A percentile compares a stretch with the other conserved stretches of the same genome.
Conservation (phyloP, 2,329 filamentous ascomycete species). For the Aspergillus quadricinctus region DNA sequence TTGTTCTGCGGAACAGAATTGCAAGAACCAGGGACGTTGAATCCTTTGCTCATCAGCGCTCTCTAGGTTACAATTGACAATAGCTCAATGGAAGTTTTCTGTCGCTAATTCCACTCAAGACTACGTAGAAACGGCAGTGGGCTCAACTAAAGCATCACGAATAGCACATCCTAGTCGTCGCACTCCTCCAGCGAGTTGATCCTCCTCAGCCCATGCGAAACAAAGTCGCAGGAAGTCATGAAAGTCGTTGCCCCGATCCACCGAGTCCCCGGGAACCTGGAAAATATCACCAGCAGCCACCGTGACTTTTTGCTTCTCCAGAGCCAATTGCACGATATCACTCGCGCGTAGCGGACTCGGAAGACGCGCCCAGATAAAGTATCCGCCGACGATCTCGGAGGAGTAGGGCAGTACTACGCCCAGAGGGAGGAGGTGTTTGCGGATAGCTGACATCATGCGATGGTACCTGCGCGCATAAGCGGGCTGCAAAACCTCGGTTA, state of each 20-base stretch:
- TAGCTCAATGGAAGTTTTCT: too few species aligned
- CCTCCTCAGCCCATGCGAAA: constrained; percentile 68
- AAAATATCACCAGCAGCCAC: constrained; percentile 68
- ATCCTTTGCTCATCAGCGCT: too few species aligned
- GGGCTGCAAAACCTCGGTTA: constrained; percentile 51
- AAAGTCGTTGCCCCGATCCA: constrained; percentile 51
- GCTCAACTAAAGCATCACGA: constrained; percentile 1
- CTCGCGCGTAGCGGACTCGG: constrained; percentile 51
- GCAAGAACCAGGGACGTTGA: too few species aligned
- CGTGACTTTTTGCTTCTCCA: constrained; percentile 60
- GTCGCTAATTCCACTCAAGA: not conserved
- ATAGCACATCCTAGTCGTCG: constrained; percentile 51
- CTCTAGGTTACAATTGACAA: too few species aligned
- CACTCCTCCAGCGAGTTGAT: constrained; percentile 63
- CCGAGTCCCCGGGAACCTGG: constrained; percentile 56
- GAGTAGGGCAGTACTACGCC: constrained; percentile 46
- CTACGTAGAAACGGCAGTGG: not conserved
- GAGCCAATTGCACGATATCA: constrained; percentile 55
- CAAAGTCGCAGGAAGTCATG: constrained; percentile 60
- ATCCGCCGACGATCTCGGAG: constrained; percentile 63
- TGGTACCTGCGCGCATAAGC: constrained; percentile 52
- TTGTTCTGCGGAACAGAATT: too few species aligned
- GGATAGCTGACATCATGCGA: constrained; percentile 56
- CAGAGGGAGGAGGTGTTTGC: constrained; percentile 57
- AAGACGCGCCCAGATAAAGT: constrained; percentile 77